These are phyloP conservation scores for Penicillium hesseltinei DNA, from an alignment of 2,329 filamentous ascomycete genomes.

Conservation along the genomic window DNA sequence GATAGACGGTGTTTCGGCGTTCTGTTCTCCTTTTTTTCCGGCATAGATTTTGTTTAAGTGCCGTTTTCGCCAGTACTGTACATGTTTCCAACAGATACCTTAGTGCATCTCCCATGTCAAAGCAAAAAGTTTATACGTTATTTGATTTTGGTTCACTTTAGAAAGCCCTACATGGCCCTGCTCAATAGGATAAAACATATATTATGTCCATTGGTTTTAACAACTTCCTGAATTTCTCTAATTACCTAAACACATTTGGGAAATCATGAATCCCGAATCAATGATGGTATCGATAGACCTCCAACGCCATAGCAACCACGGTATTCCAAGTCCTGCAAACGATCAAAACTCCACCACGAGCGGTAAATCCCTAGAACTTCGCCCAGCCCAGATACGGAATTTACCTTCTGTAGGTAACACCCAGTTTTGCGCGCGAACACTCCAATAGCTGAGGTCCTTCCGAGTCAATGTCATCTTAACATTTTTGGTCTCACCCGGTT, in stretches of 20 bases:
- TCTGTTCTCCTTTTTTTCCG: background rate
- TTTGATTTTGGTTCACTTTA: background rate
- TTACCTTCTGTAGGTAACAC: slow-evolving; percentile 51
- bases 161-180: background rate
- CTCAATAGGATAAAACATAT: background rate
- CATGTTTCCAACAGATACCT: slow-evolving; percentile 10
- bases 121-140: slow-evolving; percentile 9
- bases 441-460: slow-evolving; percentile 73
- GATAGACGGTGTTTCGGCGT: slow-evolving; percentile 26
- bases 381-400: slow-evolving; percentile 37
- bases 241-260: background rate
- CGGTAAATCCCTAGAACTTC: slow-evolving; percentile 37
- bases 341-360: slow-evolving; percentile 30
- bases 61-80: slow-evolving; percentile 7
- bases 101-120: slow-evolving; percentile 5
- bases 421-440: slow-evolving; percentile 67
- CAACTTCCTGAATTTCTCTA: background rate
- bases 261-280: background rate
- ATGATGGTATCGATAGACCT: background rate
- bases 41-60: slow-evolving; percentile 5
- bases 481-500: slow-evolving; percentile 52
- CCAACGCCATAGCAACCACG: background rate
- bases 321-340: background rate
- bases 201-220: background rate
- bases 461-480: slow-evolving; percentile 62